Evolutionary conservation across 2,329 filamentous ascomycete genomes (phyloP).

Genomic region (Aulographum hederae): DNA sequence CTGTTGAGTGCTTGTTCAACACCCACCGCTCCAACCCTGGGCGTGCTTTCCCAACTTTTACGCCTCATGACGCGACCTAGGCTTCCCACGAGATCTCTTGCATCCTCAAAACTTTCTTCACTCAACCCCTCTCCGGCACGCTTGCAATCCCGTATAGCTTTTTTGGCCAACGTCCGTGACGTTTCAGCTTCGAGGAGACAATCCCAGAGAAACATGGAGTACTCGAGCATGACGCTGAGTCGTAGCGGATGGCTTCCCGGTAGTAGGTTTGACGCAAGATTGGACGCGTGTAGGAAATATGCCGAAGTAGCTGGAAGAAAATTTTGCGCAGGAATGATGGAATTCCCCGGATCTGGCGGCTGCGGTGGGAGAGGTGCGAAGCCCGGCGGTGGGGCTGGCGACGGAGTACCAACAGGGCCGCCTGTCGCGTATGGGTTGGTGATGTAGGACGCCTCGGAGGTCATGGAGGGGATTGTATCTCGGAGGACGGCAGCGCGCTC

Average conservation of each 20-base stretch:
- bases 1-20: too few species aligned
- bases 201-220: slow-evolving; percentile 83
- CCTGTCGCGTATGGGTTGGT: slow-evolving; percentile 29
- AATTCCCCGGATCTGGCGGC: slow-evolving; percentile 29
- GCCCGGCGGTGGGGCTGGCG: slow-evolving; percentile 5
- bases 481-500: slow-evolving; percentile 17
- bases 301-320: slow-evolving; percentile 68
- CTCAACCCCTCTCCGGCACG: slow-evolving; percentile 83
- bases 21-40: too few species aligned
- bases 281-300: slow-evolving; percentile 62
- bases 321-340: slow-evolving; percentile 63
- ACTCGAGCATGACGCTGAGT: slow-evolving; percentile 79
- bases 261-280: slow-evolving; percentile 55
- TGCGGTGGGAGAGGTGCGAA: slow-evolving; percentile 16
- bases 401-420: slow-evolving; percentile 18
- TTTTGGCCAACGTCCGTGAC: slow-evolving; percentile 59
- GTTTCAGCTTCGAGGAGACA: slow-evolving; percentile 67
- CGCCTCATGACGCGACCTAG: slow-evolving; percentile 80
- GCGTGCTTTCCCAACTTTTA: too few species aligned
- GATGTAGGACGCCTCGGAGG: slow-evolving; percentile 30
- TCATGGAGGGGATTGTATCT: slow-evolving; percentile 28
- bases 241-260: slow-evolving; percentile 81
- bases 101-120: slow-evolving; percentile 87
- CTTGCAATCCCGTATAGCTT: slow-evolving; percentile 79
- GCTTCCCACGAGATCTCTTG: slow-evolving; percentile 70